phyloP scores from a whole-genome alignment of 176 grass and related monocot genomes.

The Themeda triandra region DNA sequence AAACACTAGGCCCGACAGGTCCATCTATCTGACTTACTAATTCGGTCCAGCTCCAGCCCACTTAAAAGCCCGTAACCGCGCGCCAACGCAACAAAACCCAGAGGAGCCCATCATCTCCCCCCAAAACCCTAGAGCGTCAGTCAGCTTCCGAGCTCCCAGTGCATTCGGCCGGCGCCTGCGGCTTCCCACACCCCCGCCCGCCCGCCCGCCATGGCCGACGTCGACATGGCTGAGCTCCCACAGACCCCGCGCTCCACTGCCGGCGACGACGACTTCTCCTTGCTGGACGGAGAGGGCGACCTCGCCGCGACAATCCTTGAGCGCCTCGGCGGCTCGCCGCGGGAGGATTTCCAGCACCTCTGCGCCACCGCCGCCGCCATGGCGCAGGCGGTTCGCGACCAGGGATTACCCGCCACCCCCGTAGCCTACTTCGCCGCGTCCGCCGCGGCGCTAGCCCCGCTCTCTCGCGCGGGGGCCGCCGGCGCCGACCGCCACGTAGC shows the following conservation, averaged over 20 bases:
- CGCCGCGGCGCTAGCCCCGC: conserved; percentile 41
- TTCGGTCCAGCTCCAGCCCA: not conserved
- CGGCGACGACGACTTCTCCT: conserved; percentile 43
- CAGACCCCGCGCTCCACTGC: conserved; percentile 27
- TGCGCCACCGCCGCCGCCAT: conserved; percentile 74
- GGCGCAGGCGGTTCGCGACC: conserved; percentile 69
- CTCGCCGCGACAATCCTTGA: conserved; percentile 51
- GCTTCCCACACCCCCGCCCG: not conserved
- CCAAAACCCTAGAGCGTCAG: conserved; percentile 40
- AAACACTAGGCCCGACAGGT: not conserved
- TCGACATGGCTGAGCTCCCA: conserved; percentile 41
- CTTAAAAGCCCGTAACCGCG: not conserved
- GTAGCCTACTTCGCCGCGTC: conserved; percentile 78
- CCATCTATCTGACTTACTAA: not conserved
- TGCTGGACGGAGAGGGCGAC: conserved; percentile 38
- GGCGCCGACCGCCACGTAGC: conserved; percentile 46
- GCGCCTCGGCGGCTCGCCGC: conserved; percentile 47
- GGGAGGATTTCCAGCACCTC: conserved; percentile 73
- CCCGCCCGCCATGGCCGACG: conserved; percentile 40
- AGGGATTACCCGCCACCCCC: conserved; percentile 35
- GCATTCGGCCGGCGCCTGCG: not conserved
- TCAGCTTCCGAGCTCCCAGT: not conserved
- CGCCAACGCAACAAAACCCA: not conserved
- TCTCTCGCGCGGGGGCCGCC: conserved; percentile 42
- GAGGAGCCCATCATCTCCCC: not conserved